Conservation (phyloP, 768 basidiomycete species). For the Hygrocybe coccinea region DNA sequence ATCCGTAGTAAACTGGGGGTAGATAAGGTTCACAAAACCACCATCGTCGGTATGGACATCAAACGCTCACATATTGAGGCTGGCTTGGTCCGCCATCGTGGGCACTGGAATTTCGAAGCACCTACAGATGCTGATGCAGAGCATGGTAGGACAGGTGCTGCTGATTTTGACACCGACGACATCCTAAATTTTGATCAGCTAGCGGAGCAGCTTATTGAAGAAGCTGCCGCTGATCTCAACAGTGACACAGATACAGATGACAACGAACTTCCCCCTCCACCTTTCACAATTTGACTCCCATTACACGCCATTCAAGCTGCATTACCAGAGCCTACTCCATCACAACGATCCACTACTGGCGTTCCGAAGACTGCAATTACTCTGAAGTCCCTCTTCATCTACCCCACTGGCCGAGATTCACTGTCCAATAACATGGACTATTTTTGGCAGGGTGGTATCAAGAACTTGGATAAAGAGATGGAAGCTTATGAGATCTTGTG, state of each 20-base stretch:
- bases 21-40: constrained; percentile 19
- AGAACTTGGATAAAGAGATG: constrained; percentile 17
- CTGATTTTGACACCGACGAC: neutral
- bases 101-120: constrained; percentile 7
- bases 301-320: neutral
- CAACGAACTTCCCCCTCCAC: neutral
- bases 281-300: neutral
- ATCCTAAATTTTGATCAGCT: neutral
- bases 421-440: constrained; percentile 10
- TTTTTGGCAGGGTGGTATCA: constrained; percentile 16
- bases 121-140: neutral
- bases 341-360: neutral
- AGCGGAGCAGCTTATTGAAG: neutral
- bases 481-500: constrained; percentile 16
- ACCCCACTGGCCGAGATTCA: constrained; percentile 5
- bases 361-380: constrained; percentile 2
- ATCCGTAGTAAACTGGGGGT: constrained; percentile 8
- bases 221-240: neutral
- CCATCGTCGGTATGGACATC: constrained; percentile 19
- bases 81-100: constrained; percentile 8
- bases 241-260: neutral
- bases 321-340: neutral
- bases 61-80: constrained; percentile 14
- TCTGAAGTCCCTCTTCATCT: constrained; percentile 8
- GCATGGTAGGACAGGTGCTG: neutral